Evolutionary conservation across 768 basidiomycete genomes (phyloP), one percentile per base, ranked within the genome.

Genomic region (Suillus sp.): DNA sequence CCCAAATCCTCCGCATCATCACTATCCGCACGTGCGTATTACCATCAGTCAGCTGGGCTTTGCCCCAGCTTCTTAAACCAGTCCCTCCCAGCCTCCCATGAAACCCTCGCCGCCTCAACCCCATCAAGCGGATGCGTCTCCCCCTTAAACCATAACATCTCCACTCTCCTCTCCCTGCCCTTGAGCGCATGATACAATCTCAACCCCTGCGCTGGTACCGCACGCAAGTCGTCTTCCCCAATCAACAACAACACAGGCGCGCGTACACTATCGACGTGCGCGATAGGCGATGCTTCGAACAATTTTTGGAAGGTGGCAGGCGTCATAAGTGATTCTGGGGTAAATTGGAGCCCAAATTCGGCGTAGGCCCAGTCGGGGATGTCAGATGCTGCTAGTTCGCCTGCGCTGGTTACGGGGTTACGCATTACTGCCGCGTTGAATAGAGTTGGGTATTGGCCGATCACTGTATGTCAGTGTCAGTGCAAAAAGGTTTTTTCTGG

Each of bases 131-230:
- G 78, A 71, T 91, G 90, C 1, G 81, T 78, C 67, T 89, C 86
- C 27, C 84, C 83, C 25, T 83, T 82, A 65, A 90, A 90, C 55
- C 80, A 70, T 40, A 89, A 73, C 82, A 90, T 79, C 55, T 88
- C 85, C 18, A 88, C 83, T 6, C 77, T 73, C 61, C 75, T 70
- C 14, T 65, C 71, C 16, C 67, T 61, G 8, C 79, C 84, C 69
- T 85, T 89, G 61, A 92, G 71, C 5, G 84, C 84, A 72, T 92
- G 88, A 64, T 88, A 92, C 70, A 84, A 89, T 8, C 80, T 81
- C 61, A 80, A 78, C 0, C 85, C 85, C 57, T 92, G 89, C 6
- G 81, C 79, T 0, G 88, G 84, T 5, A 86, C 81, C 5, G 89
- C 90, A 0, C 90, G 77, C 48, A 82, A 73, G 70, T 92, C 90